These are phyloP conservation scores for Blastocladiella emersonii DNA, from an alignment of 371 early-diverging fungal species.

Conservation along the genomic window DNA sequence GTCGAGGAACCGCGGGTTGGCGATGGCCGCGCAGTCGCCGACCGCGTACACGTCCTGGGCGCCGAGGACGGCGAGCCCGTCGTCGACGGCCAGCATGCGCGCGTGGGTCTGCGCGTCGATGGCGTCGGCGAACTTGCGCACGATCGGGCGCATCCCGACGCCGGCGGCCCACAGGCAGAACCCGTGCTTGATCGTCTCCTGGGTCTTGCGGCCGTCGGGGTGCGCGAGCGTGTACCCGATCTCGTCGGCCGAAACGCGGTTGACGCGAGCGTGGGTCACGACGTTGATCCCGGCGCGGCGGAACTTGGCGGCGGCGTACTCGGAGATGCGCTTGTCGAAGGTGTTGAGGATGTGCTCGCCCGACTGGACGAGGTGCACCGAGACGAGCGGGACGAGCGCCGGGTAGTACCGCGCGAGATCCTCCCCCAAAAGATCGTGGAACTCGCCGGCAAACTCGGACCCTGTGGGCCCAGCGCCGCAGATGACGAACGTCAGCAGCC, in stretches of 20 bases:
- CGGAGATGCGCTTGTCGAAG: conserved; percentile 13
- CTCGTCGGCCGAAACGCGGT: conserved; percentile 15
- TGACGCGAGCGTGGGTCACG: conserved; percentile 19
- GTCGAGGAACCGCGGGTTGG: conserved; percentile 12
- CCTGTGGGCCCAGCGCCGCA: conserved; percentile 9
- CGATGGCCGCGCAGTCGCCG: conserved; percentile 26
- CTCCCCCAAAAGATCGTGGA: conserved; percentile 12
- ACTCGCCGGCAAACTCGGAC: conserved; percentile 21
- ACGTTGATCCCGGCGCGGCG: conserved; percentile 13
- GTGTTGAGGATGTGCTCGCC: conserved; percentile 36
- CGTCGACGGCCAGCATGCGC: conserved; percentile 13
- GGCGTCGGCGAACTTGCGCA: conserved; percentile 6
- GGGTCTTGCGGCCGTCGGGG: conserved; percentile 7
- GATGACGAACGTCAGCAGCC: conserved; percentile 2
- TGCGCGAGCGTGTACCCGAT: conserved; percentile 16
- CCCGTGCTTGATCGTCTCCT: conserved; percentile 18
- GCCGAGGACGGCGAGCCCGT: conserved; percentile 7
- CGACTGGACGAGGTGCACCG: conserved; percentile 50
- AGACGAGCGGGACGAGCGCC: conserved; percentile 4
- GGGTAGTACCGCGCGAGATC: conserved; percentile 31
- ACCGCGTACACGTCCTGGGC: conserved; percentile 17
- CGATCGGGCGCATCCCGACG: conserved; percentile 24
- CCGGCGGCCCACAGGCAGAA: conserved; percentile 28
- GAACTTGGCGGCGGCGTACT: conserved; percentile 12
- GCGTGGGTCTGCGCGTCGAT: conserved; percentile 12